Evolutionary conservation across 1,284 basidiomycete genomes (phyloP).

Genomic region (Cryptococcus sp.): DNA sequence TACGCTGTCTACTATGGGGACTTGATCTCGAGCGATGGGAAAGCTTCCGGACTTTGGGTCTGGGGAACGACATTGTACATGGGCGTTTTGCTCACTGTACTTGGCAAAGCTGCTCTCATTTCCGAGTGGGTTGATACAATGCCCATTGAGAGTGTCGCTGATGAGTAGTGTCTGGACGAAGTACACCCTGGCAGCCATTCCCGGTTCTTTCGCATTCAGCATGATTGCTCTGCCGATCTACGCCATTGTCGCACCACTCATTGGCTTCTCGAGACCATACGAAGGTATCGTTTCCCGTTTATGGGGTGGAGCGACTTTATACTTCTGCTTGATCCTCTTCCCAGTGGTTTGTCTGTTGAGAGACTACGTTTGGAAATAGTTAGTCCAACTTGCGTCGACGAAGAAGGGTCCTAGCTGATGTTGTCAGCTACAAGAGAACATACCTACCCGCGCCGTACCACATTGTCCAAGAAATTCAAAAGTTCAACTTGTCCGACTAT

Average conservation of each 20-base stretch:
- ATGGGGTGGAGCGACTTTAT: slow-evolving; percentile 83
- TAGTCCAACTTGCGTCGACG: slow-evolving; percentile 29
- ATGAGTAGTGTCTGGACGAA: slow-evolving; percentile 89
- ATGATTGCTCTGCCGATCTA: slow-evolving; percentile 92
- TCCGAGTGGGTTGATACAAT: slow-evolving; percentile 70
- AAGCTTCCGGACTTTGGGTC: slow-evolving; percentile 90
- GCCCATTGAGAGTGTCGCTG: neutral
- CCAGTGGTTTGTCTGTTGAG: slow-evolving; percentile 83
- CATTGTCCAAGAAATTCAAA: slow-evolving; percentile 92
- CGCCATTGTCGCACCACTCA: slow-evolving; percentile 73
- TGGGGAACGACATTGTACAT: slow-evolving; percentile 97
- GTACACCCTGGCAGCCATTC: slow-evolving; percentile 93
- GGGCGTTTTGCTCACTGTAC: slow-evolving; percentile 84
- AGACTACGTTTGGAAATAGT: slow-evolving; percentile 97
- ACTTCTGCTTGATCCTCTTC: slow-evolving; percentile 81
- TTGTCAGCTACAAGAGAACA: slow-evolving; percentile 74
- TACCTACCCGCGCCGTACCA: slow-evolving; percentile 90
- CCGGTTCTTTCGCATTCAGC: slow-evolving; percentile 92
- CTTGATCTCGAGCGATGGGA: slow-evolving; percentile 71
- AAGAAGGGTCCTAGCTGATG: neutral
- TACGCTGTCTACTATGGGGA: slow-evolving; percentile 89
- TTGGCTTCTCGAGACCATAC: slow-evolving; percentile 90
- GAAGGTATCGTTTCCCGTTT: slow-evolving; percentile 77
- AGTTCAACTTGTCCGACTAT: slow-evolving; percentile 97
- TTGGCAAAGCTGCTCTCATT: slow-evolving; percentile 94